Percentiles rank a stretch among this genome's conserved stretches.
phyloP scores from a whole-genome alignment of 495 filamentous ascomycete genomes.

The Schizothecium vesticola region DNA sequence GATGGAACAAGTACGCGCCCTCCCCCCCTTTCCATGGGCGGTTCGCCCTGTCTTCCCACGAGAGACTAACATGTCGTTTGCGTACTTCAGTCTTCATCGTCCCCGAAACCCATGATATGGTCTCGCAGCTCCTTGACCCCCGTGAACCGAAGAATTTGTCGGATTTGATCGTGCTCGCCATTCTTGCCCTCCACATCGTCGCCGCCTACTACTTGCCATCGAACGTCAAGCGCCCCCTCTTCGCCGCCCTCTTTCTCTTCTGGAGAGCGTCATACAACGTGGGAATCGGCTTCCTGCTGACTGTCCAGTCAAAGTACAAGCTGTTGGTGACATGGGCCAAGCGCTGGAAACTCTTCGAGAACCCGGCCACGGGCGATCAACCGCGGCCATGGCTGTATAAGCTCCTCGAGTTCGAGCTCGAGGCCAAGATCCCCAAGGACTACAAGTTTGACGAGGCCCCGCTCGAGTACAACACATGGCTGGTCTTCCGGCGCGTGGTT shows the following conservation, averaged over 20 bases:
- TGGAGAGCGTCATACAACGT: constrained; percentile 90
- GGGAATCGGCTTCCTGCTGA: constrained; percentile 86
- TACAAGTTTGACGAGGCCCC: constrained; percentile 91
- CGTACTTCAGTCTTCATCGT: constrained; percentile 76
- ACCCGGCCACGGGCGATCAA: constrained; percentile 72
- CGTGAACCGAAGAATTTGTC: constrained; percentile 90
- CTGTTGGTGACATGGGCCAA: constrained; percentile 84
- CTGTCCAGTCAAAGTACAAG: constrained; percentile 82
- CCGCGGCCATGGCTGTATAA: constrained; percentile 75
- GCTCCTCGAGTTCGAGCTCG: constrained; percentile 79
- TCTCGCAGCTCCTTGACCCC: constrained; percentile 93
- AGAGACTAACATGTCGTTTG: background rate
- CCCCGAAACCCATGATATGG: constrained; percentile 97
- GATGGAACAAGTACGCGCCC: constrained; percentile 72
- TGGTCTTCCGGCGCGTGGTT: constrained; percentile 89
- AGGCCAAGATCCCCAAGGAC: constrained; percentile 88
- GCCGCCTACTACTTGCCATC: constrained; percentile 66
- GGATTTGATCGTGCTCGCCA: constrained; percentile 74
- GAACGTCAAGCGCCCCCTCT: constrained; percentile 62
- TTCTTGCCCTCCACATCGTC: constrained; percentile 68
- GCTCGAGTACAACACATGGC: constrained; percentile 98
- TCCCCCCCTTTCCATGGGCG: background rate
- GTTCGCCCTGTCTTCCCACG: background rate
- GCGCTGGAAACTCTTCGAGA: constrained; percentile 77
- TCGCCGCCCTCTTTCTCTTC: constrained; percentile 78